A percentile compares a stretch with the other conserved stretches of the same genome.
phyloP scores from a whole-genome alignment of 1,284 basidiomycete species.

The Cutaneotrichosporon cavernicola region DNA sequence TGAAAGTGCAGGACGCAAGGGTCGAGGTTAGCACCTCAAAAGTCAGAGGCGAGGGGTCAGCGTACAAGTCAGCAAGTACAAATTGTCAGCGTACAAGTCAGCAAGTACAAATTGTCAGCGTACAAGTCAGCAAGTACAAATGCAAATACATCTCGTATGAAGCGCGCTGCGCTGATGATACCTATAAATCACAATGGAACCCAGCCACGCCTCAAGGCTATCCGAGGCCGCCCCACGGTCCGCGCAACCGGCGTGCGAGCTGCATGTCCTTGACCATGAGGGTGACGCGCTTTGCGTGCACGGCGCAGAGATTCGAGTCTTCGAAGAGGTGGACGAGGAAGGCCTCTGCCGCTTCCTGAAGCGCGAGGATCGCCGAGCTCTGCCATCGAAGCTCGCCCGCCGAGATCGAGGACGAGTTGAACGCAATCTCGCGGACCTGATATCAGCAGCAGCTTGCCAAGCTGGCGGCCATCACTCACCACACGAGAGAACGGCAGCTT shows the following conservation, averaged over 20 bases:
- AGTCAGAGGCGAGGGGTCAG: too few species aligned
- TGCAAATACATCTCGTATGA: too few species aligned
- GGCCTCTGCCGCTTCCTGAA: conserved; percentile 93
- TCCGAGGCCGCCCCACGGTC: conserved; percentile 61
- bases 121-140: too few species aligned
- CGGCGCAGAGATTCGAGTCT: conserved; percentile 92
- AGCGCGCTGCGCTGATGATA: too few species aligned
- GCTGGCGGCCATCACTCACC: conserved; percentile 58
- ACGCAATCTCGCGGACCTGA: conserved; percentile 86
- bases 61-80: too few species aligned
- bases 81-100: too few species aligned
- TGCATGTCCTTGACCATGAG: conserved; percentile 98
- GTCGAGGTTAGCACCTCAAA: too few species aligned
- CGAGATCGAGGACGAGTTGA: conserved; percentile 76
- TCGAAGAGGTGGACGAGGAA: conserved; percentile 92
- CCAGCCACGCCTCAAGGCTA: not conserved
- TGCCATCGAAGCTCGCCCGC: conserved; percentile 80
- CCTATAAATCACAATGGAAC: not conserved
- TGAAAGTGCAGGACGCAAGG: not conserved
- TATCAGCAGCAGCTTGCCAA: not conserved
- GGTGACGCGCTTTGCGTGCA: conserved; percentile 97
- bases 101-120: too few species aligned
- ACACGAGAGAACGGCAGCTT: conserved; percentile 89
- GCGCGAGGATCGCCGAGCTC: conserved; percentile 78
- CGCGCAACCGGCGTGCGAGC: conserved; percentile 89